Base-by-base conservation (phyloP, 768 basidiomycete species). In the Albatrellus ellisii region DNA sequence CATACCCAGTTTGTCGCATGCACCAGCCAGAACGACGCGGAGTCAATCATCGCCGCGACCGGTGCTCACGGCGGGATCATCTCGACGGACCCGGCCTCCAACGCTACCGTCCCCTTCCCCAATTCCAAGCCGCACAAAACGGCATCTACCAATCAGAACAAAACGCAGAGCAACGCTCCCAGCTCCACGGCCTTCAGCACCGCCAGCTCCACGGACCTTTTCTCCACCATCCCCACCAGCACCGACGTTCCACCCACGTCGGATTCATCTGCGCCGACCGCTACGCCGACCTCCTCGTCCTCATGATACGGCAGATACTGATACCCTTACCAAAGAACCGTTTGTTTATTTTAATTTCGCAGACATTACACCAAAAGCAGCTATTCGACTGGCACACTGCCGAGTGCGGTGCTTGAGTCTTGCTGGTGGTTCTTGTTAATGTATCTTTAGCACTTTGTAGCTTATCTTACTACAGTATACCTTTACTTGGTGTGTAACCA, bases 1-100 rank as follows among this genome's bases (percentile, higher is more conserved):
- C 21, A 33, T 10, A 27, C 1, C 28, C 1, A 76, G 73, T 54
- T 56, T 25, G 45, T 77, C n/a, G 57, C 62, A 1, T 80, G 76
- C 57, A 73, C 73, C 3, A 72, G 67, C 47, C 54, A 66, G 46
- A 57, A 56, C n/a, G 67, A 62, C 21, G 76, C 71, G 0, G 48
- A 62, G 4, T 60, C 67, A 1, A 49, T 69, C 7, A 69, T 79
- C 45, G 42, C 60, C 8, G 62, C 70, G 2, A 61, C 67, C 24
- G 75, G 75, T 11, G 69, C 63, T 2, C 56, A 55, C 12, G 68
- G 68, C 8, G 68, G 65, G 4, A 53, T 70, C 12, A 54, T 58
- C 9, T 59, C 60, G 25, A 48, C 56, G n/a, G n/a, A n/a, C 33
- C 45, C 50, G 47, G 48, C 58, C 8, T 52, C 45, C 7, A 43